These are phyloP conservation scores for Fusarium nisikadoi DNA, from an alignment of 2,329 filamentous ascomycete genomes.

Conservation along the genomic window DNA sequence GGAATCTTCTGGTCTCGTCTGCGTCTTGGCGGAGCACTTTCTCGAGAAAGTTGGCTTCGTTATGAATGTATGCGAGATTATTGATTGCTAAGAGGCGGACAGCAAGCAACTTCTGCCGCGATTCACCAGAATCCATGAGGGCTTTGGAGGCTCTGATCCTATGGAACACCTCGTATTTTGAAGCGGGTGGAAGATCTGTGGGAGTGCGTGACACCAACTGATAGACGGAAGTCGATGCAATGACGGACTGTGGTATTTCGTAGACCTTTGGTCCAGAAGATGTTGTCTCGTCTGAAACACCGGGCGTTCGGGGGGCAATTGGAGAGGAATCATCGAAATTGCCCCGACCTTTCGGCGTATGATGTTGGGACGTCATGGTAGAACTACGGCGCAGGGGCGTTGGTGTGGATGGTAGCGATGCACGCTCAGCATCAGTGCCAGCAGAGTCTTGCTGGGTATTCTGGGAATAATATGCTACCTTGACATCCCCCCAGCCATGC, in stretches of 20 bases:
- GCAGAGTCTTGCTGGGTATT: constrained; percentile 43
- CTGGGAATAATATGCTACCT: constrained; percentile 79
- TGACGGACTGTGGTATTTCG: constrained; percentile 70
- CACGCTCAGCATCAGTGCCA: constrained; percentile 45
- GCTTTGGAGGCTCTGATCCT: constrained; percentile 86
- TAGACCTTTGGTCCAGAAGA: constrained; percentile 65
- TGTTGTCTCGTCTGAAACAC: constrained; percentile 49
- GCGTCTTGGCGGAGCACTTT: constrained; percentile 88
- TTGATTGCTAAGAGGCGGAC: constrained; percentile 87
- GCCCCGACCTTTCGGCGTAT: constrained; percentile 54
- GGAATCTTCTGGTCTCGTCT: constrained; percentile 88
- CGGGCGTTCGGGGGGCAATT: constrained; percentile 57
- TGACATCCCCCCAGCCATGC: constrained; percentile 84
- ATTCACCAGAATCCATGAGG: constrained; percentile 71
- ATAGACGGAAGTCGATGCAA: constrained; percentile 64
- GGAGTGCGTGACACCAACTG: constrained; percentile 67
- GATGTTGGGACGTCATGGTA: constrained; percentile 60
- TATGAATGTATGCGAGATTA: constrained; percentile 90
- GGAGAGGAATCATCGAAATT: constrained; percentile 60
- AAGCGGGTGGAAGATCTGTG: constrained; percentile 74
- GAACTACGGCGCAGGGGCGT: constrained; percentile 78
- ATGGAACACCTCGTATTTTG: constrained; percentile 86
- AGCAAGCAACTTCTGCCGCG: constrained; percentile 79
- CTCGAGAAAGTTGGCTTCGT: constrained; percentile 83
- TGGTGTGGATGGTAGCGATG: constrained; percentile 73